Conservation (phyloP, 768 basidiomycete genomes). For the Rhizopogon vesiculosus region DNA sequence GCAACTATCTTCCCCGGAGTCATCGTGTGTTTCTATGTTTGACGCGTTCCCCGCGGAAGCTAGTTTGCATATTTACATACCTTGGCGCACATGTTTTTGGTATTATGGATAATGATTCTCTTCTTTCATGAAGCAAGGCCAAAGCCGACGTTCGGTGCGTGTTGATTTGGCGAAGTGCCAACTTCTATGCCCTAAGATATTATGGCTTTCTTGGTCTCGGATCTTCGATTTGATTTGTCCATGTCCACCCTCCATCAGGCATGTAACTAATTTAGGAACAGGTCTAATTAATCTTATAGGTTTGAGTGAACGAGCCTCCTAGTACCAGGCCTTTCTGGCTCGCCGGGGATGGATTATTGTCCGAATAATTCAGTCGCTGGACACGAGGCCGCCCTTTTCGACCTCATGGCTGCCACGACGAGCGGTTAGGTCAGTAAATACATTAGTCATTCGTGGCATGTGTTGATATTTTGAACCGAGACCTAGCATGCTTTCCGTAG, state of each 20-base stretch:
- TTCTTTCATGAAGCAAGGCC: not conserved
- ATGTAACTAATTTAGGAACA: not conserved
- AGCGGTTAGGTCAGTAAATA: not conserved
- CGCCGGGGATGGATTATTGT: not conserved
- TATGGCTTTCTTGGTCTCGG: not conserved
- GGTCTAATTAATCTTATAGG: not conserved
- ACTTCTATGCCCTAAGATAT: not conserved
- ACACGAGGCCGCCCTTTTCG: constrained; percentile 1
- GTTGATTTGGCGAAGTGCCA: not conserved
- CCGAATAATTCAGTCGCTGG: not conserved
- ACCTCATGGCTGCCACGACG: constrained; percentile 3
- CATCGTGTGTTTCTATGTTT: not conserved
- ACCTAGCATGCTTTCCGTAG: not conserved
- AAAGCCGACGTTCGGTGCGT: not conserved
- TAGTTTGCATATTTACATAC: constrained; percentile 1
- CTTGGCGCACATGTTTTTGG: not conserved
- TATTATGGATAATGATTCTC: not conserved
- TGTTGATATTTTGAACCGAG: not conserved
- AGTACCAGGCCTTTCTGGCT: not conserved
- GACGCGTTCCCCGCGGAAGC: not conserved
- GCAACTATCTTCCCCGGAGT: not conserved
- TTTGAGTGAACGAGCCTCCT: not conserved
- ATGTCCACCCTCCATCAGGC: not conserved
- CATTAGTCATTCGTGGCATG: not conserved
- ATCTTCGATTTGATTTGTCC: not conserved